Percentiles rank a stretch among this genome's conserved stretches.
Evolutionary conservation across 208 protist genomes (phyloP).

Genomic region (Crithidia brevicula): DNA sequence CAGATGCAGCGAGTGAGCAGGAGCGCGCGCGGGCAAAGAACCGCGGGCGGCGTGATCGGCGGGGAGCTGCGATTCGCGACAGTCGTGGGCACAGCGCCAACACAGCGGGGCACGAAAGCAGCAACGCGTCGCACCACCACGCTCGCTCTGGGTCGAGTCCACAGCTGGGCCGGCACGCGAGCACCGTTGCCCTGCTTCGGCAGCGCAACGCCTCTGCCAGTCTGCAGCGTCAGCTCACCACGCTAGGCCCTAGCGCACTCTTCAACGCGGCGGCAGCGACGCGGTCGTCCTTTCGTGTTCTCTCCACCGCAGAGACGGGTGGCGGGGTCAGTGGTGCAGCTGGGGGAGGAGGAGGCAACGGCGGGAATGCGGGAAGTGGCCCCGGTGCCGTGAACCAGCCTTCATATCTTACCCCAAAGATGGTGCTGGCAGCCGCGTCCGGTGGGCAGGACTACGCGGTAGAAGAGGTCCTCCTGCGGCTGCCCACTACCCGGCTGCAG

Average conservation of each 20-base stretch:
- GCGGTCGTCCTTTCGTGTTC: neutral
- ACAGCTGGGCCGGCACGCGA: conserved; percentile 5
- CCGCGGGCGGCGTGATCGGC: conserved; percentile 4
- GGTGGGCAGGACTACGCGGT: conserved; percentile 15
- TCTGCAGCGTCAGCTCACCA: conserved; percentile 15
- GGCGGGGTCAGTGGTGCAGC: too few relatives aligned
- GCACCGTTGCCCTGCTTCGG: neutral
- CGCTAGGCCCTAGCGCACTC: conserved; percentile 4
- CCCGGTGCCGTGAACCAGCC: too few relatives aligned
- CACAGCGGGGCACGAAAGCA: neutral
- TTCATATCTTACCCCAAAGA: conserved; percentile 6
- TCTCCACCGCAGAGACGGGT: too few relatives aligned
- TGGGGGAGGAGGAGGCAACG: neutral
- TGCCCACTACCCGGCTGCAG: conserved; percentile 38
- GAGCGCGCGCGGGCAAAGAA: neutral
- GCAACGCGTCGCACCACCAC: neutral
- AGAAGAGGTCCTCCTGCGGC: conserved; percentile 21
- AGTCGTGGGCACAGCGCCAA: neutral
- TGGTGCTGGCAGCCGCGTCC: neutral
- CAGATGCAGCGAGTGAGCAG: neutral
- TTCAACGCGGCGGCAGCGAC: neutral
- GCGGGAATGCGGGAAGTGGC: neutral
- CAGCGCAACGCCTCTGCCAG: conserved; percentile 7
- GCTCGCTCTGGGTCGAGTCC: neutral
- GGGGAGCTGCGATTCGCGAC: neutral